phyloP scores from a whole-genome alignment of 371 early-diverging fungal genomes.

The Rhizopus sp. region DNA sequence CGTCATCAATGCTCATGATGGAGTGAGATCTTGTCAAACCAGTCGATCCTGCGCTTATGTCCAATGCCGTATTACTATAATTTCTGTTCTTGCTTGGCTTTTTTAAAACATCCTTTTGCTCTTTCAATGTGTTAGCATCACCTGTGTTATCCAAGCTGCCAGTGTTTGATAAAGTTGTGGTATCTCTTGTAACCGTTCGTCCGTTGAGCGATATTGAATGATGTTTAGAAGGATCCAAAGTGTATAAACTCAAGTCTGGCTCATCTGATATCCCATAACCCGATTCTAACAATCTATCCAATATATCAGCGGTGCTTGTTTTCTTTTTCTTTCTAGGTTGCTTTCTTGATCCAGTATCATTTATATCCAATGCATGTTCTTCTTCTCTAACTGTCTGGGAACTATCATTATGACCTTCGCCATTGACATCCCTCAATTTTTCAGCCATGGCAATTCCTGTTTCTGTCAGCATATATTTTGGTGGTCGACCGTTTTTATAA shows the following conservation, averaged over 20 bases:
- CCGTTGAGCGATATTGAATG: constrained; percentile 13
- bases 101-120: background rate
- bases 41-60: background rate
- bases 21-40: background rate
- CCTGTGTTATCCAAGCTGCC: background rate
- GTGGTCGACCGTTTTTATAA: constrained; percentile 61
- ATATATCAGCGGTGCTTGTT: background rate
- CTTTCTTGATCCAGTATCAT: background rate
- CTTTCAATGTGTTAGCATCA: background rate
- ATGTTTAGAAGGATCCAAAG: constrained; percentile 13
- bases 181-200: background rate
- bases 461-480: constrained; percentile 72
- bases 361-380: background rate
- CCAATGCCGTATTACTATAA: no score
- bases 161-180: background rate
- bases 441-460: constrained; percentile 68
- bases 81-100: no score
- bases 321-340: background rate
- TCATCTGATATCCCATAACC: background rate
- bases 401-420: background rate
- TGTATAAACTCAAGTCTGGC: constrained; percentile 20
- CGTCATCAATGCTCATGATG: background rate
- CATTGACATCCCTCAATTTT: constrained; percentile 36
- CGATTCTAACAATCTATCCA: constrained; percentile 4
- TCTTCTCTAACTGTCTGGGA: background rate